Base-by-base conservation (phyloP, 1,284 basidiomycete species). In the Trichosporon ovoides region DNA sequence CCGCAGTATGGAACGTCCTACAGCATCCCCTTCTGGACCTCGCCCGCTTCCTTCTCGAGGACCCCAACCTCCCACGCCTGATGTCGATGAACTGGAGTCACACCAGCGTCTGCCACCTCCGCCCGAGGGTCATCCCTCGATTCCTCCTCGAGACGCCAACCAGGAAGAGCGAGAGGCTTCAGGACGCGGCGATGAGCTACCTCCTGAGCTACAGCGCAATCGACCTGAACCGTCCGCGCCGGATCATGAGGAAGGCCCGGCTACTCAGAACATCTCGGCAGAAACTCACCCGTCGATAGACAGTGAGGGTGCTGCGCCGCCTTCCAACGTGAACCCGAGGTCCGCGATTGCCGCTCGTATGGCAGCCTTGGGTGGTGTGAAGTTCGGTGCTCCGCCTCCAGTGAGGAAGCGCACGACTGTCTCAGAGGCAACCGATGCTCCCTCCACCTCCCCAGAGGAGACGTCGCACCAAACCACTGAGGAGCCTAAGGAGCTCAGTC, bases 311-410 rank as follows among this genome's bases (percentile, higher is more conserved):
- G 22, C 43, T 2, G 43, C 43, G 2, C 43, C 28, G 5, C 43
- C 43, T 2, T 18, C 14, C 3, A 31, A 48, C 28, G 24, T 48
- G 11, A 48, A 48, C 14, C 43, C 43, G 1, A 48, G 28, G 22
- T 86, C 87, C 10, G 86, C 85, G 16, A 86, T 92, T 68, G 91
- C 90, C 28, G 90, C 87, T 31, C 83, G 90, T 57, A 92, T 94
- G 90, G 91, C 89, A 57, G 86, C 87, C 66, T 82, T 92, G 12
- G 92, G 89, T 31, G 92, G 89, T 35, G 85, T 90, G 43, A 83
- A 88, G 62, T 82, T 94, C 37, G 91, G 91, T 3, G 87, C 70
- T 43, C 74, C 74, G 2, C 76, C 75, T 3, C 72, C 74, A 3
- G 49, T 65, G 5, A 60, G 61, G 36, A 71, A 65, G 59, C 50